Conservation (phyloP, 169 alveolate genomes). For the Plasmodium knowlesi region DNA sequence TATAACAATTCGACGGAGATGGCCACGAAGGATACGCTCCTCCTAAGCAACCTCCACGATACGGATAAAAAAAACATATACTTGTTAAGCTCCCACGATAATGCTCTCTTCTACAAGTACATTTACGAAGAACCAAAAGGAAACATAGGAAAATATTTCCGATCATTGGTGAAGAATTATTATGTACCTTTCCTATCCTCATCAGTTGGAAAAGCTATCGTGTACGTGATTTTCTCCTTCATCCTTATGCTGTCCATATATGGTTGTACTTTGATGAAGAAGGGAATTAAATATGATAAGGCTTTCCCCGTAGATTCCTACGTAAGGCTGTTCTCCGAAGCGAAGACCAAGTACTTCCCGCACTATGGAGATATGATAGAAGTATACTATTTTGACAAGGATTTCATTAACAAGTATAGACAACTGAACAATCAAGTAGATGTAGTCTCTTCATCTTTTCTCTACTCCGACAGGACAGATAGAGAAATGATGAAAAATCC, state of each 20-base stretch:
- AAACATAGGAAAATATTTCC: conserved; percentile 50
- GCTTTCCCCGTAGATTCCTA: conserved; percentile 63
- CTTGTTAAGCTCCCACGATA: conserved; percentile 51
- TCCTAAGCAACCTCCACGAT: background rate
- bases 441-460: background rate
- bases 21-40: conserved; percentile 38
- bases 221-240: conserved; percentile 8
- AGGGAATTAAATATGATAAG: conserved; percentile 67
- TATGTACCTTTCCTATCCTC: conserved; percentile 69
- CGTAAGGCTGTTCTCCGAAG: conserved; percentile 25
- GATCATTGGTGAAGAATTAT: conserved; percentile 38
- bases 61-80: conserved; percentile 26
- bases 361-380: conserved; percentile 52
- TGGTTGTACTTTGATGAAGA: conserved; percentile 69
- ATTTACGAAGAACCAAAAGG: conserved; percentile 74
- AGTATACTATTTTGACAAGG: conserved; percentile 53
- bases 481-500: conserved; percentile 34
- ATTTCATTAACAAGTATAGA: conserved; percentile 31
- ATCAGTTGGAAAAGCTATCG: conserved; percentile 23
- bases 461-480: conserved; percentile 12
- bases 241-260: conserved; percentile 24
- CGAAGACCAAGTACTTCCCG: conserved; percentile 28
- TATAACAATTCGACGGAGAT: conserved; percentile 27
- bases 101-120: conserved; percentile 63
- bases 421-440: background rate